Base-by-base conservation (phyloP, 2,329 filamentous ascomycete species). In the Ascochyta viciae-villosae region DNA sequence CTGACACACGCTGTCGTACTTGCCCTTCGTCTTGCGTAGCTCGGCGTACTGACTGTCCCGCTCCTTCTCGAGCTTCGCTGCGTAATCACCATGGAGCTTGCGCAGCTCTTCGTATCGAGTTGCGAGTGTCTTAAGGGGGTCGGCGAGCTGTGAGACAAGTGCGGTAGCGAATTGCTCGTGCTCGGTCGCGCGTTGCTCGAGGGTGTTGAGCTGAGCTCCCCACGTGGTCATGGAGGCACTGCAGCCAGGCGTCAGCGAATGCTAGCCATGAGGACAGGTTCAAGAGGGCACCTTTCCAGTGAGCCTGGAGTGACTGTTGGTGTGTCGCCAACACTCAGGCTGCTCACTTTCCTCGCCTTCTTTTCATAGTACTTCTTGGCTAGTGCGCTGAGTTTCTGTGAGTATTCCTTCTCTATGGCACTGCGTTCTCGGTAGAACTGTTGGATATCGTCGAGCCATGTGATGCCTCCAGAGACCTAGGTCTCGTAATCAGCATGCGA, bases 291-390 rank as follows among this genome's bases (percentile, higher is more conserved):
- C 88, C 87, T 96, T 77, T 99, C 95, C 49, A 99, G 85, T 31
- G 94, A 98, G 2, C 96, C 95, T 1, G 95, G 95, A 2, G 95
- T 98, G 83, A 98, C 89, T 55, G 87, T 86, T 34, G 95, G 95
- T 23, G 88, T 95, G 70, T 99, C 95, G 70, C 95, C 95, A 49
- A 98, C 95, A 74, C 93, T 97, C 67, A 99, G 77, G 68, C 84
- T 89, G 65, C 92, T 89, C 39, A 89, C 89, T 80, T 95, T 97
- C 78, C 89, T 92, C 42, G 91, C 87, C 82, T 98, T 99, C 82
- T 96, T 96, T 71, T 99, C 96, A 73, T 92, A 95, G 81, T 97
- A 98, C 76, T 95, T 97, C 81, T 95, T 96, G 51, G 94, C 95
- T 46, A 99, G 82, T 2, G 87, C 87, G 66, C 86, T 90, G 62